Evolutionary conservation across 1,284 basidiomycete genomes (phyloP), one percentile per base, ranked within the genome.

Genomic region (Ganoderma resinaceum): DNA sequence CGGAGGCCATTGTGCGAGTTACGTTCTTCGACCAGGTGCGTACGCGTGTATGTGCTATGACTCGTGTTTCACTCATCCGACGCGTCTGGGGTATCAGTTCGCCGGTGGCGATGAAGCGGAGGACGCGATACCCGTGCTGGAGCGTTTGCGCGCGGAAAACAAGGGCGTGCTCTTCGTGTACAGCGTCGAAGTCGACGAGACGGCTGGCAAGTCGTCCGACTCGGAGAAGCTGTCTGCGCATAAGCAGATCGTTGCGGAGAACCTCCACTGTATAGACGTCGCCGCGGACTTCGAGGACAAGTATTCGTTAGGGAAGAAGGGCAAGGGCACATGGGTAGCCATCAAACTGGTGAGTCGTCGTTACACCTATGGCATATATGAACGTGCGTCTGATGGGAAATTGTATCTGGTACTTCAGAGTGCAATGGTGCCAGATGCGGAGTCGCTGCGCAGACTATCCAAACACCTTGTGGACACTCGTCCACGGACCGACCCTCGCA

Each of bases 21-120:
- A 97, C 96, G 2, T 98, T 98, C 83, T 98, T 97, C 77, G 85
- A 88, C 63, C 94, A 95, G 80, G 92, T 91, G 72, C 37, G 85
- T 77, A 6, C 37, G 58, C 23, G 57, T 53, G 23, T 3, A 35
- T 18, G n/a, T 26, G 37, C 2, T 8, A 7, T 14, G 11, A 18
- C 18, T 7, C 20, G n/a, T 35, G 18, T 3, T 12, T 37, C 12
- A 29, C 38, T 31, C 16, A 0, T 5, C 18, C 37, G 26, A 20
- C 46, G 29, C 62, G 49, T 20, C 84, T 84, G 70, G 75, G 16
- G 29, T 1, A 31, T 31, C 77, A 95, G 89, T 98, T 98, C 76
- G 95, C 97, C 6, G 95, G 95, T 0, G 95, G 93, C 8, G 96
- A 97, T 71, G 91, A 92, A 0, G 91, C 92, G 0, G 85, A 87